phyloP scores from a whole-genome alignment of 176 grass and related monocot species.

The Alloteropsis semialata region DNA sequence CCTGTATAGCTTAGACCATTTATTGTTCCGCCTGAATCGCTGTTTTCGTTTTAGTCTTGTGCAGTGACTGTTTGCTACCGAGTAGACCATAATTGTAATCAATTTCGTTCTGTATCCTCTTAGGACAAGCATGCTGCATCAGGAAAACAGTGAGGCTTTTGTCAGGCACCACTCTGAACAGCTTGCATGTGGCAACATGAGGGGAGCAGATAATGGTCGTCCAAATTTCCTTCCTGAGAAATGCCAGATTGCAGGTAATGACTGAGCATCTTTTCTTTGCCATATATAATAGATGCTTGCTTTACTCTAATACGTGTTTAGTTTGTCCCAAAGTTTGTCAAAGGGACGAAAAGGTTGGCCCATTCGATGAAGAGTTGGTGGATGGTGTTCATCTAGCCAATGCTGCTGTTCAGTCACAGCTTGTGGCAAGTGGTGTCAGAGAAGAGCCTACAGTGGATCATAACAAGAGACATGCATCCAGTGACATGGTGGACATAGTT shows the following conservation, averaged over 20 bases:
- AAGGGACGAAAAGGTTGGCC: not conserved
- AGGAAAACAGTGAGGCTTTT: slow-evolving; percentile 47
- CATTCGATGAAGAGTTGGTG: slow-evolving; percentile 6
- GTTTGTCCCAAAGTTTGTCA: slow-evolving; percentile 30
- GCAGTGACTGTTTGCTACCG: not conserved
- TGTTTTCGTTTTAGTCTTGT: not conserved
- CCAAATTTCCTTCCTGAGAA: slow-evolving; percentile 44
- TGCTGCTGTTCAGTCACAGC: not conserved
- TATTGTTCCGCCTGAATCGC: not conserved
- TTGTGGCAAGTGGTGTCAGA: not conserved
- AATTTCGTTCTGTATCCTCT: not conserved
- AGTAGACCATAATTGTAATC: not conserved
- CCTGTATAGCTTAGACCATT: not conserved
- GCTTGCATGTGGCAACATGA: slow-evolving; percentile 45
- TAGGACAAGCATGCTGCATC: slow-evolving; percentile 43
- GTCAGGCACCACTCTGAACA: slow-evolving; percentile 34
- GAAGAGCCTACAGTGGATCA: not conserved
- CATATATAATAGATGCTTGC: not conserved
- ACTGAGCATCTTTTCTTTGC: not conserved
- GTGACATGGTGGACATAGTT: not conserved
- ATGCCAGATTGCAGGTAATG: slow-evolving; percentile 43
- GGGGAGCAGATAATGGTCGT: slow-evolving; percentile 30
- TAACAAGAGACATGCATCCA: slow-evolving; percentile 31
- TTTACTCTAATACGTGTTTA: not conserved
- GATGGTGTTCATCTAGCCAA: slow-evolving; percentile 14